These are phyloP conservation scores for Coemansia sp. DNA, from an alignment of 192 early-diverging fungal genomes.

Conservation along the genomic window DNA sequence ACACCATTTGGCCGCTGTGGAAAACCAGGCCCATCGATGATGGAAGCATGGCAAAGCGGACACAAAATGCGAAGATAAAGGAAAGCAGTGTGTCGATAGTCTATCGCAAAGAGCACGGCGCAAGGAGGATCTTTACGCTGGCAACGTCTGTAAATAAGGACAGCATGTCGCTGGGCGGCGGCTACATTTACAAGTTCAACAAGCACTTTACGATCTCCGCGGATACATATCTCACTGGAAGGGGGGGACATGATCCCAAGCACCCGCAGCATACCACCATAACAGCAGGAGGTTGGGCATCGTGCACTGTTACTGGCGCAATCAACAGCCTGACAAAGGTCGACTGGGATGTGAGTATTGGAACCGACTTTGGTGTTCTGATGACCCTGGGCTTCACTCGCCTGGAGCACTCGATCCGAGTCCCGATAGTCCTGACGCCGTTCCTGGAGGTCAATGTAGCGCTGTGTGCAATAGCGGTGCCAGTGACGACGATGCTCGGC, in stretches of 20 bases:
- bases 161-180: no score
- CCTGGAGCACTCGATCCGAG: constrained; percentile 64
- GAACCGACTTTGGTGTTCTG: constrained; percentile 60
- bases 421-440: constrained; percentile 67
- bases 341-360: constrained; percentile 61
- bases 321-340: constrained; percentile 49
- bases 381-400: constrained; percentile 63
- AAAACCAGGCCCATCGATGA: constrained; percentile 3
- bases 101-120: constrained; percentile 10
- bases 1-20: constrained; percentile 36
- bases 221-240: constrained; percentile 11
- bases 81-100: constrained; percentile 30
- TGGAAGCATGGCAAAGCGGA: not conserved
- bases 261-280: no score
- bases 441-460: constrained; percentile 59
- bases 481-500: constrained; percentile 55
- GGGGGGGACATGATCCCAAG: constrained; percentile 5
- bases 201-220: constrained; percentile 23
- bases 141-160: constrained; percentile 3
- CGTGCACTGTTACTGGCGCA: constrained; percentile 15
- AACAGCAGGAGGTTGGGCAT: no score
- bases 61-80: not conserved
- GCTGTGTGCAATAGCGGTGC: constrained; percentile 57
- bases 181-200: constrained; percentile 18
- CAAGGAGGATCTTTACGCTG: no score